Percentiles rank a stretch among this genome's conserved stretches.
Evolutionary conservation across 345 rosid species (phyloP).

Genomic region (Gossypioides kirkii): DNA sequence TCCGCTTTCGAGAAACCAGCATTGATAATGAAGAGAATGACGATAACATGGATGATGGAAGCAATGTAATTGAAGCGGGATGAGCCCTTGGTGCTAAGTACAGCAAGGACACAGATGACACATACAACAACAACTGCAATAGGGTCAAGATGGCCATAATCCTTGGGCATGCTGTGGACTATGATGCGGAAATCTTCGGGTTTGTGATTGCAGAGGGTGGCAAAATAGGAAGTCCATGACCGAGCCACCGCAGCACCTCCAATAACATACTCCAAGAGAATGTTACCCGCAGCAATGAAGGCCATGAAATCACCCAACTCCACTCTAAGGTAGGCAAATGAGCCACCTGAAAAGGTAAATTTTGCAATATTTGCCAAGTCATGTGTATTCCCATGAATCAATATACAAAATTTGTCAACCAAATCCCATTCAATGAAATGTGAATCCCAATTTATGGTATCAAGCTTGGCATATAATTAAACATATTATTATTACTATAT

Average conservation of each 20-base stretch:
- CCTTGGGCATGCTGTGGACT: constrained; percentile 38
- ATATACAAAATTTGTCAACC: neutral
- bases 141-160: constrained; percentile 71
- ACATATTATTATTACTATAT: no score
- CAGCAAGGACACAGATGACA: constrained; percentile 50
- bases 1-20: constrained; percentile 61
- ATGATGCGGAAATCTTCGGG: constrained; percentile 66
- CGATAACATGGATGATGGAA: constrained; percentile 52
- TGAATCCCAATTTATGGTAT: no score
- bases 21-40: constrained; percentile 68
- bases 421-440: no score
- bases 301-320: constrained; percentile 93
- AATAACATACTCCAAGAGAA: constrained; percentile 64
- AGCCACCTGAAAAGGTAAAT: constrained; percentile 49
- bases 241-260: constrained; percentile 79
- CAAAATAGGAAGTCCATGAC: constrained; percentile 88
- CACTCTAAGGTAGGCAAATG: constrained; percentile 37
- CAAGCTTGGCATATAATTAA: no score
- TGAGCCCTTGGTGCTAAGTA: constrained; percentile 68
- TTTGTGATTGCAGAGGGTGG: constrained; percentile 65
- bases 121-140: constrained; percentile 50
- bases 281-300: constrained; percentile 88
- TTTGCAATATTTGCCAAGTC: neutral
- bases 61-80: constrained; percentile 72
- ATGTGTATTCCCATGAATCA: neutral